Evolutionary conservation across 495 filamentous ascomycete species (phyloP), one percentile per base, ranked within the genome.

Genomic region (Thermothielavioides terrestris): DNA sequence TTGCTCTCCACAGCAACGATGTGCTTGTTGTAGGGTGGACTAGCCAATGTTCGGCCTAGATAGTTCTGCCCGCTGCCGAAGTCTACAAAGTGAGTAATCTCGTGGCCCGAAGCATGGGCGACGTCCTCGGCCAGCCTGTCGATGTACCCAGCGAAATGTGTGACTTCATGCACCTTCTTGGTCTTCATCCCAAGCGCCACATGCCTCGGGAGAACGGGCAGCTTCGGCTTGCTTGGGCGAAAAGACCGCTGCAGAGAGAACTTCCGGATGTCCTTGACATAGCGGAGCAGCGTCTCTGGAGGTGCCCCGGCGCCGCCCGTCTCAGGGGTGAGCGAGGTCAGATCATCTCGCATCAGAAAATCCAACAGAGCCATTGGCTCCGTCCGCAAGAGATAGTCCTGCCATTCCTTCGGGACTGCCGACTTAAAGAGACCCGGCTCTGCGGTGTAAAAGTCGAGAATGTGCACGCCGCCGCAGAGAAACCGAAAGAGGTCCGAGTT

Each of bases 41-140:
- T 85, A 10, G 92, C 91, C 37, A 98, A 68, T 1, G 87, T 84
- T 36, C 92, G 80, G 10, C 92, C 90, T 1, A 98, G 79, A 61
- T 98, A 98, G 57, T 92, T 96, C 60, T 96, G 92, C 0, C 92
- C 92, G 41, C 88, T 94, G 20, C 92, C 92, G 65, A 95, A 95
- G 66, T 98, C 92, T 44, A 96, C 81, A 48, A 96, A 78, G 69
- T 97, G 90, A 1, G 88, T 88, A 43, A 95, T 82, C n/a, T 62
- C 54, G 46, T 45, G 57, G n/a, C 61, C 60, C 26, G 61, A 62
- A 3, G 58, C 53, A 2, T 56, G 39, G 34, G 67, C 62, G 48
- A 83, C 68, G 21, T 76, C 68, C 28, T 71, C 68, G 3, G 78
- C 75, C 15, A 87, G 72, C 28, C 67, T 58, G 45, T 77, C 71